Evolutionary conservation across 2,329 filamentous ascomycete species (phyloP).

Genomic region (Trichoderma citrinoviride): DNA sequence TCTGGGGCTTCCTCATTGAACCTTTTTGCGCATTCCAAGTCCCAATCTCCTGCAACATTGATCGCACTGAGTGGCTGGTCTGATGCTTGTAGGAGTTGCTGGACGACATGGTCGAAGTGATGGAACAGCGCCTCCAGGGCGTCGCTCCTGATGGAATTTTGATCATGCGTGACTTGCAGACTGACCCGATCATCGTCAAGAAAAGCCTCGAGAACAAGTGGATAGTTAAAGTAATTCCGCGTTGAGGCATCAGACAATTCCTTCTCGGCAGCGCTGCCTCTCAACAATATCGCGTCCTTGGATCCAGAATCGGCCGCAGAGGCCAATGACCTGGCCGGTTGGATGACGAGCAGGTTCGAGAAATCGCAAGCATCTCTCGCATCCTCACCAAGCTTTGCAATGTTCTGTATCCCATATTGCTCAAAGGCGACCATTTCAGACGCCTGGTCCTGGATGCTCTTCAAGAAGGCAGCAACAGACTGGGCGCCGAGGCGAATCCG

Average conservation of each 20-base stretch:
- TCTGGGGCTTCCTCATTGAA: conserved; percentile 12
- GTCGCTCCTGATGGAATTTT: background rate
- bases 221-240: conserved; percentile 24
- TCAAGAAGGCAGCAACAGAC: background rate
- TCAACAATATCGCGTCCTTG: conserved; percentile 5
- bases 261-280: background rate
- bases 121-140: conserved; percentile 18
- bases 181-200: conserved; percentile 10
- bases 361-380: conserved; percentile 15
- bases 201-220: conserved; percentile 21
- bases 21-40: background rate
- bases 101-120: conserved; percentile 22
- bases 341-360: conserved; percentile 3
- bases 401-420: conserved; percentile 16
- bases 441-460: conserved; percentile 6
- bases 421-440: conserved; percentile 11
- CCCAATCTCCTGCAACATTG: background rate
- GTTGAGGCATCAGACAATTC: background rate
- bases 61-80: background rate
- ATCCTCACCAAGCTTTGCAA: background rate
- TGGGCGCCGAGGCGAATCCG: conserved; percentile 3
- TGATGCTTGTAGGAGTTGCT: conserved; percentile 19
- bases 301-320: background rate
- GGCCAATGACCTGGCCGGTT: background rate
- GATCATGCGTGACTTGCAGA: conserved; percentile 19